Percentiles rank a stretch among this genome's conserved stretches.
These are phyloP conservation scores for Corylus americana DNA, from an alignment of 306 rosid genomes.

Conservation along the genomic window DNA sequence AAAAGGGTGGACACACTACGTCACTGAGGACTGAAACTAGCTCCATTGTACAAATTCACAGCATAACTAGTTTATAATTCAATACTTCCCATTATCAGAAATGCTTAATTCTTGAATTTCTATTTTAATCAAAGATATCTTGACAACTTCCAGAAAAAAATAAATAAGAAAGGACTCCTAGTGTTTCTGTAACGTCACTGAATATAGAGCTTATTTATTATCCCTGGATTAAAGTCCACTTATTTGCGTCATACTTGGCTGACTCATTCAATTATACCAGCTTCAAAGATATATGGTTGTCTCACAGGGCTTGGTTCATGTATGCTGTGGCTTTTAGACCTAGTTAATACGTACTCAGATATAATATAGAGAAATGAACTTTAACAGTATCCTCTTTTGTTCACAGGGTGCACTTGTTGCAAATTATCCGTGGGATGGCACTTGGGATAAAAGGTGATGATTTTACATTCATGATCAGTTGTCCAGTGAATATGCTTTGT, in stretches of 20 bases:
- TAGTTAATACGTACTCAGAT: conserved; percentile 10
- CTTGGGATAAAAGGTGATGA: conserved; percentile 68
- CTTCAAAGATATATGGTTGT: conserved; percentile 6
- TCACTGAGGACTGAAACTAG: conserved; percentile 11
- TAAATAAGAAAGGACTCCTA: not conserved
- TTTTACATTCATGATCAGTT: not conserved
- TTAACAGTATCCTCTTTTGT: conserved; percentile 17
- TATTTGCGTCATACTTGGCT: conserved; percentile 8
- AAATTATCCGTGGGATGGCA: conserved; percentile 98
- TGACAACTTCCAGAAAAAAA: not conserved
- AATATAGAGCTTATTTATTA: conserved; percentile 8
- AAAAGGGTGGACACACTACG: conserved; percentile 8
- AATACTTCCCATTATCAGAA: conserved; percentile 18
- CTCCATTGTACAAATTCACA: conserved; percentile 10
- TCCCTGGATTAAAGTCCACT: conserved; percentile 8
- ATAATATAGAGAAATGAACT: conserved; percentile 19
- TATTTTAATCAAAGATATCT: not conserved
- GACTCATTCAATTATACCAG: conserved; percentile 16
- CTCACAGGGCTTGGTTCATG: conserved; percentile 16
- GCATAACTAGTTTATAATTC: conserved; percentile 14
- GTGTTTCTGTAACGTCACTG: conserved; percentile 1
- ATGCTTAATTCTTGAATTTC: conserved; percentile 1
- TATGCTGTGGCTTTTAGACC: conserved; percentile 3
- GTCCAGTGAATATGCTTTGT: not conserved
- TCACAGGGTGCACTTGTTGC: conserved; percentile 95